Conservation (phyloP, 768 basidiomycete species). For the Xanthoconium purpureum region DNA sequence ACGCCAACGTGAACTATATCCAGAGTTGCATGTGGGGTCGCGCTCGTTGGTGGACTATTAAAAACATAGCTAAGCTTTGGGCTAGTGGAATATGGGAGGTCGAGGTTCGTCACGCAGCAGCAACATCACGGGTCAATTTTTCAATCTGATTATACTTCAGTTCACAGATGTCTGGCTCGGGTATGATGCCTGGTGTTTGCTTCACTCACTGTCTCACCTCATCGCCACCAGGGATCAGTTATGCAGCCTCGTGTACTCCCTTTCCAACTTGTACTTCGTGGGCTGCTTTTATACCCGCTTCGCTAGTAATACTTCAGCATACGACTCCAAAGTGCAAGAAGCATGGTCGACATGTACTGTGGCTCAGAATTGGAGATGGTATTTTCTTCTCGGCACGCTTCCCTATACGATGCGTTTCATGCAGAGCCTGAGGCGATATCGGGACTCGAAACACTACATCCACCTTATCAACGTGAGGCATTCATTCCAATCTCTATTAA, state of each 20-base stretch:
- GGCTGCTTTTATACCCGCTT: conserved; percentile 62
- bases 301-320: neutral
- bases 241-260: conserved; percentile 72
- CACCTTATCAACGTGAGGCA: conserved; percentile 83
- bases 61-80: conserved; percentile 57
- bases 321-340: conserved; percentile 38
- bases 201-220: conserved; percentile 3
- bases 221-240: conserved; percentile 62
- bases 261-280: conserved; percentile 71
- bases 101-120: conserved; percentile 48
- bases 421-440: conserved; percentile 85
- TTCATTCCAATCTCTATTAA: neutral
- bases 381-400: conserved; percentile 56
- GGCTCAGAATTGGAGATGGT: conserved; percentile 54
- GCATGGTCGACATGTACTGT: conserved; percentile 43
- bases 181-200: conserved; percentile 38
- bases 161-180: conserved; percentile 91
- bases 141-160: conserved; percentile 32
- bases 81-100: conserved; percentile 68
- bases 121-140: neutral
- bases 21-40: conserved; percentile 38
- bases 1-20: conserved; percentile 17
- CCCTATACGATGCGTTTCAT: conserved; percentile 76
- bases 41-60: conserved; percentile 76
- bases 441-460: conserved; percentile 65